Base-by-base conservation (phyloP, 345 rosid species). In the Nephelium lappaceum region DNA sequence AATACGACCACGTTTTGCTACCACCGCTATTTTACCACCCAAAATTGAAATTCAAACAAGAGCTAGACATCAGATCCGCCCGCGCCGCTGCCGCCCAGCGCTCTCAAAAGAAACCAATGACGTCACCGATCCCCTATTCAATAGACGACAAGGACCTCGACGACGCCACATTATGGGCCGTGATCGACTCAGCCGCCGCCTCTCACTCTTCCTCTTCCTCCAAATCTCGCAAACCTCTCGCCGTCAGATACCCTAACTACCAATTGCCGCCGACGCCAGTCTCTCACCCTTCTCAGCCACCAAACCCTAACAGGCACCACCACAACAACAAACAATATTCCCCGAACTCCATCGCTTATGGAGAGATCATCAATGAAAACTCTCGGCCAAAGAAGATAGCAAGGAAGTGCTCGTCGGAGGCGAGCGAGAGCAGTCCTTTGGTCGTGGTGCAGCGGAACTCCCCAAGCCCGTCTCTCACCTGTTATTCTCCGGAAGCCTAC, bases 151-250 rank as follows among this genome's bases (percentile, higher is more conserved):
- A 89, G 65, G 95, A 95, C 60, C 91, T 96, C 31, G 99, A 96
- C 81, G 99, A 96, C 80, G 98, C 97, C 62, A 90, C 95, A 60
- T 75, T 96, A 49, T 94, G 99, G 99, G 98, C 97, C 18, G 89
- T 94, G 5, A 91, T 96, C 67, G 99, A 94, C 87, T 90, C 97
- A 49, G 95, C 98, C 55, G 96, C 92, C 67, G 93, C 97, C 24
- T 88, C 95, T 66, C 84, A 84, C 77, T 85, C 95, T 61, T 84
- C 84, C 74, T 85, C 89, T 77, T 80, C 86, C 87, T 86, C 89
- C 78, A 89, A 85, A 70, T 69, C 89, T 68, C 87, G 90, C 69
- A 92, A 89, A 70, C 88, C 90, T 31, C 88, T 90, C 67, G 82
- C 91, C 39, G 73, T 89, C 83, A 88, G 77, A 80, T 87, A 80